Base-by-base conservation (phyloP, 2,329 filamentous ascomycete species). In the Ophiostoma perfectum region DNA sequence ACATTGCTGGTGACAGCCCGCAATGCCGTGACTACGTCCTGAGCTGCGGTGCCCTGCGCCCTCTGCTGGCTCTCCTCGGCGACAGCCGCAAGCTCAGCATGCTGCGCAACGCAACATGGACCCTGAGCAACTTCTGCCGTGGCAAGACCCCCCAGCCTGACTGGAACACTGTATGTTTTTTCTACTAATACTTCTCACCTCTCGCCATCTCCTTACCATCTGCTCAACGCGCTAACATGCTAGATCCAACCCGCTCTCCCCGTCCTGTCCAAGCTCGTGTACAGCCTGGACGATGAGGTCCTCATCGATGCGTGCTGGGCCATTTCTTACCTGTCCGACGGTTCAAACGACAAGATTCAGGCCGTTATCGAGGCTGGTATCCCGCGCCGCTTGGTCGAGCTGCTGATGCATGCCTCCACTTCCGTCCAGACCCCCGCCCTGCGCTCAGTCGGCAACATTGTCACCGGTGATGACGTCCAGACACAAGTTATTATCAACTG, bases 401-500 rank as follows among this genome's bases (percentile, higher is more conserved):
- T 99, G 68, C 87, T 99, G 72, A 97, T 97, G 90, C 95, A 99
- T 78, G 93, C 93, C 52, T 98, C 95, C 27, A 99, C 95, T 70
- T 98, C 95, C 0, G 95, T 99, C 68, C 95, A 99, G 83, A 99
- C 95, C 3, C 95, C 95, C 62, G 95, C 95, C 64, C 90, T 99
- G 69, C 91, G 95, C 73, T 99, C 95, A 0, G 95, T 99, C 67
- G 95, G 95, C 72, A 99, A 99, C 82, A 99, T 99, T 74, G 95
- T 99, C 67, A 99, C 95, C 60, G 95, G 95, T 73, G 95, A 99
- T 78, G 95, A 99, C 77, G 91, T 99, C 58, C 95, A 99, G 82
- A 99, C 95, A 38, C 95, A 99, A 80, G 93, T 99, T 73, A 97
- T 99, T 79, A 99, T 99, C 81, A 99, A 99, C 86, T 97, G 93